A percentile compares a stretch with the other conserved stretches of the same genome.
Conservation (phyloP, 768 basidiomycete genomes). For the button mushroom (Agaricus bisporus) region DNA sequence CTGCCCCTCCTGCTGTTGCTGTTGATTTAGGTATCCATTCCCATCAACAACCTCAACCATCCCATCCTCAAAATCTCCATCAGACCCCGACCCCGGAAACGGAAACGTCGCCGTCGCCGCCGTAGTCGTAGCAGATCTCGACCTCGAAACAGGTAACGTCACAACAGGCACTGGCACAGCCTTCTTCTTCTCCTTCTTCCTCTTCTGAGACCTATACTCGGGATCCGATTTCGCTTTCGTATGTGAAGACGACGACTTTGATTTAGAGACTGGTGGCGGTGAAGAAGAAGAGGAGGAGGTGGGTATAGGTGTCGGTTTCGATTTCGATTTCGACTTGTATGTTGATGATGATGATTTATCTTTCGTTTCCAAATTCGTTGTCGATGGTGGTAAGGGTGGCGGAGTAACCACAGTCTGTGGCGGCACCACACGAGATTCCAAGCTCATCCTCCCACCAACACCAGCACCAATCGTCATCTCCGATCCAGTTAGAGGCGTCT, state of each 20-base stretch:
- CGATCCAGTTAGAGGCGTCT: conserved; percentile 1
- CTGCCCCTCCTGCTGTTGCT: not conserved
- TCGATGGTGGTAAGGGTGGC: conserved; percentile 9
- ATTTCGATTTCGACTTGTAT: conserved; percentile 6
- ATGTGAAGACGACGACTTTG: conserved; percentile 10
- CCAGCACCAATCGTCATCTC: not conserved
- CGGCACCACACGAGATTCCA: too few species aligned
- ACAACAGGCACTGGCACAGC: conserved; percentile 38
- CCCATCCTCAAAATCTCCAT: conserved; percentile 16
- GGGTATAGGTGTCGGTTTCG: not conserved
- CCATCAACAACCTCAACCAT: conserved; percentile 1
- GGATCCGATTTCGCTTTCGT: not conserved
- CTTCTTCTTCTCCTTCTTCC: conserved; percentile 26
- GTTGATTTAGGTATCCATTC: not conserved
- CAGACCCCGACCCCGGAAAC: conserved; percentile 52
- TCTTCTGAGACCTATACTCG: conserved; percentile 10
- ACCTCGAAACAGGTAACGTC: conserved; percentile 21
- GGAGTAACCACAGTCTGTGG: too few species aligned
- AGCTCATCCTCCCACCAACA: not conserved
- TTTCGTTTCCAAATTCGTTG: conserved; percentile 9
- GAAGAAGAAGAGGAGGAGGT: conserved; percentile 4
- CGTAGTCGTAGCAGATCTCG: conserved; percentile 9
- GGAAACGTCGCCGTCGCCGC: conserved; percentile 34
- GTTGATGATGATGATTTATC: conserved; percentile 23
- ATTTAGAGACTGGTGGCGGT: conserved; percentile 16